Evolutionary conservation across 148 eudicot genomes (phyloP).

Genomic region (Camellia japonica): DNA sequence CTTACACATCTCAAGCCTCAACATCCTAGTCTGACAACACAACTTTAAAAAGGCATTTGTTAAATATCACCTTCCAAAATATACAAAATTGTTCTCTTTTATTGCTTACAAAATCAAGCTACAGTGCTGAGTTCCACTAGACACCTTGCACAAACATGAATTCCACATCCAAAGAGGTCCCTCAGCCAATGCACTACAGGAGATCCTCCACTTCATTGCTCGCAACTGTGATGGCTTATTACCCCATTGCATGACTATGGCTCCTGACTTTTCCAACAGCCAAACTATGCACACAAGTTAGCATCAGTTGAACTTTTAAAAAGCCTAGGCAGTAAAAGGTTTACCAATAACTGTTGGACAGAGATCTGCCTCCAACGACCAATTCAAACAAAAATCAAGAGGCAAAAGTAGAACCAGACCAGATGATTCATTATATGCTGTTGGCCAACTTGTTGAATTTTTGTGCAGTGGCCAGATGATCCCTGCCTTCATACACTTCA

Average conservation of each 20-base stretch:
- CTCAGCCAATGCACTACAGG: neutral
- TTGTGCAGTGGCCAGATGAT: conserved; percentile 36
- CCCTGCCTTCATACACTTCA: conserved; percentile 52
- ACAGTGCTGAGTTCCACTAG: neutral
- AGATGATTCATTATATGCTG: conserved; percentile 11
- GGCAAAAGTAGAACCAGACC: neutral
- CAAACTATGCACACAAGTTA: neutral
- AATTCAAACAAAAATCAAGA: neutral
- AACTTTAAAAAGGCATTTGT: neutral
- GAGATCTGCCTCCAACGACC: neutral
- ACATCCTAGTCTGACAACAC: neutral
- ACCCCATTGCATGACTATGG: neutral
- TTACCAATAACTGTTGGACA: neutral
- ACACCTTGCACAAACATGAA: neutral
- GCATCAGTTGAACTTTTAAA: neutral
- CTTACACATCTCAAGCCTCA: neutral
- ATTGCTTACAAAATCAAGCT: neutral
- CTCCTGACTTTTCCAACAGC: neutral
- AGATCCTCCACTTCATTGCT: neutral
- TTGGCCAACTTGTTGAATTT: conserved; percentile 38
- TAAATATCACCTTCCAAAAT: neutral
- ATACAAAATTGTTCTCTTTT: neutral
- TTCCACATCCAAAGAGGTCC: neutral
- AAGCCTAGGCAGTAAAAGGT: neutral
- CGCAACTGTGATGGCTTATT: neutral